phyloP scores from a whole-genome alignment of 2,329 filamentous ascomycete genomes.

The Aspergillus ustus region DNA sequence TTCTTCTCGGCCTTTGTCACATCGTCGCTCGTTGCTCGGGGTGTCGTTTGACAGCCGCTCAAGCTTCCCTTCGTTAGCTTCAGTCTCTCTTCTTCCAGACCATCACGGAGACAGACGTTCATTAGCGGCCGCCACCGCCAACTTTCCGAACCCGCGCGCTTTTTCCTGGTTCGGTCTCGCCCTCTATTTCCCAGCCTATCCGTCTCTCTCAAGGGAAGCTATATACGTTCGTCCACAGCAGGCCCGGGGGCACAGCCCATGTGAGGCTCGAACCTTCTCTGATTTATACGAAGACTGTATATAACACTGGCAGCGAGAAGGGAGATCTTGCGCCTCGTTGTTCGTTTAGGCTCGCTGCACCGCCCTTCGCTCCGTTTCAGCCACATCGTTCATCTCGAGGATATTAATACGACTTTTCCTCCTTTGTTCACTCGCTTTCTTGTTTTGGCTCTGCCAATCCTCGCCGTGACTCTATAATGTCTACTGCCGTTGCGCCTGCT shows the following conservation, averaged over 20 bases:
- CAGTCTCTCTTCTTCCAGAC: conserved; percentile 11
- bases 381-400: not conserved
- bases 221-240: conserved; percentile 16
- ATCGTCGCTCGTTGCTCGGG: conserved; percentile 16
- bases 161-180: conserved; percentile 18
- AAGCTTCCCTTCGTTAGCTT: conserved; percentile 14
- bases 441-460: not conserved
- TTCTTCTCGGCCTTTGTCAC: conserved; percentile 7
- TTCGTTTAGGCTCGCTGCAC: conserved; percentile 10
- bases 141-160: conserved; percentile 20
- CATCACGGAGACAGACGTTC: conserved; percentile 9
- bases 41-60: conserved; percentile 12
- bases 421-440: not conserved
- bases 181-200: conserved; percentile 9
- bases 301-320: conserved; percentile 5
- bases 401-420: not conserved
- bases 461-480: conserved; percentile 41
- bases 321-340: conserved; percentile 11
- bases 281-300: conserved; percentile 23
- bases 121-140: conserved; percentile 25
- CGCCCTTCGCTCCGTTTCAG: conserved; percentile 6
- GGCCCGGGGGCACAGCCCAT: conserved; percentile 18
- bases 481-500: conserved; percentile 54
- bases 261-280: conserved; percentile 1
- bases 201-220: conserved; percentile 16